A percentile compares a stretch with the other conserved stretches of the same genome.
These are phyloP conservation scores for Brassica balearica DNA, from an alignment of 441 rosid genomes.

Conservation along the genomic window DNA sequence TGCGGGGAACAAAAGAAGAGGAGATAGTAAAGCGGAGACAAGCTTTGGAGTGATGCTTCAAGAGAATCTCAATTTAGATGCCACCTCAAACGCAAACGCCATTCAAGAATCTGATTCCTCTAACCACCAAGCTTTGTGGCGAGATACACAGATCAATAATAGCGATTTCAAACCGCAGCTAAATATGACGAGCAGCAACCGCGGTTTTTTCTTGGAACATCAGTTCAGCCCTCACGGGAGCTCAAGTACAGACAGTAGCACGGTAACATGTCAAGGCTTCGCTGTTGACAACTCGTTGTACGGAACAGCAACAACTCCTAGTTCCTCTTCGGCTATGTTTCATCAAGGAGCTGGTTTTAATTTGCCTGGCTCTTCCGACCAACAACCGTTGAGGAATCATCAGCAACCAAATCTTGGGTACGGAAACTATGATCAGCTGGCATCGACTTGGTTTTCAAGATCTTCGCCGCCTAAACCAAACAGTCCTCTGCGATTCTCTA, in stretches of 20 bases:
- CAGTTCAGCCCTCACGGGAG: slow-evolving; percentile 2
- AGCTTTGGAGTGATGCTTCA: slow-evolving; percentile 80
- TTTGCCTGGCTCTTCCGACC: slow-evolving; percentile 6
- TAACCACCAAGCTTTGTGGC: slow-evolving; percentile 4
- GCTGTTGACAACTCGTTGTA: slow-evolving; percentile 2
- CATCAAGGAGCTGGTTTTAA: neutral
- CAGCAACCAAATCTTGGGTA: neutral
- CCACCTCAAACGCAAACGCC: slow-evolving; percentile 43
- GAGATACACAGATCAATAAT: neutral
- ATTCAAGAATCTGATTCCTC: slow-evolving; percentile 10
- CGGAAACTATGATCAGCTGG: neutral
- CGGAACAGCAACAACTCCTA: neutral
- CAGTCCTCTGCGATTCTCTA: slow-evolving; percentile 3
- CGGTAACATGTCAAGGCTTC: slow-evolving; percentile 2
- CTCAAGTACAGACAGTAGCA: neutral
- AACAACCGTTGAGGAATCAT: neutral
- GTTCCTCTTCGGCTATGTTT: slow-evolving; percentile 5
- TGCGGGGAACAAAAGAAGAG: slow-evolving; percentile 59
- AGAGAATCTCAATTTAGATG: slow-evolving; percentile 62
- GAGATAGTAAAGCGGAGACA: slow-evolving; percentile 67
- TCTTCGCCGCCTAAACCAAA: slow-evolving; percentile 2
- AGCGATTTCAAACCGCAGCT: slow-evolving; percentile 13
- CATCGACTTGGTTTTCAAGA: slow-evolving; percentile 9
- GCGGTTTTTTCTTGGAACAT: slow-evolving; percentile 8
- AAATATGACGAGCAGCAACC: neutral